Conservation (phyloP, 116 monocot species). For the Phalaenopsis hybrid region DNA sequence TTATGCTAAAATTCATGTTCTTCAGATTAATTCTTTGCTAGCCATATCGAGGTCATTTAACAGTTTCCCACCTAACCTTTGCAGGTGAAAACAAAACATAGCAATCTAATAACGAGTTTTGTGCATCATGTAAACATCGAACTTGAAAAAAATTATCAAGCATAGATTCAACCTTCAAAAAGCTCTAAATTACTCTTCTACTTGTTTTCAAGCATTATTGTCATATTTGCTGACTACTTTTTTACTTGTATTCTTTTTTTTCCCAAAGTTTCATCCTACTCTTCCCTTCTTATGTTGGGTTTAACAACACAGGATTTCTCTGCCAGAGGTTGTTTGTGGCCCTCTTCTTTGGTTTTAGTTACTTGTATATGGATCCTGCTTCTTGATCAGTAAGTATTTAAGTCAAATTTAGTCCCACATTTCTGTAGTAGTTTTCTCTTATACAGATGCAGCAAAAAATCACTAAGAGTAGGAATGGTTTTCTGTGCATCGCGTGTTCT, state of each 20-base stretch:
- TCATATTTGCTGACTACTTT: neutral
- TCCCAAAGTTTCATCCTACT: neutral
- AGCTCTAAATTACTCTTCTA: neutral
- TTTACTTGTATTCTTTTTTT: neutral
- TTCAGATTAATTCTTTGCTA: too few species aligned
- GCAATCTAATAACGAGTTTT: too few species aligned
- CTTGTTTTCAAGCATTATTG: neutral
- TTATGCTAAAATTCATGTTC: too few species aligned
- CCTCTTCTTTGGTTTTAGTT: neutral
- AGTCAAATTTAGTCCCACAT: neutral
- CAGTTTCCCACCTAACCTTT: too few species aligned
- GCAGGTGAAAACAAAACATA: too few species aligned
- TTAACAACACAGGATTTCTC: constrained; percentile 4
- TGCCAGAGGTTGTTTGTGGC: neutral
- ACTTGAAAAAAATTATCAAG: too few species aligned
- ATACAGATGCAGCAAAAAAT: neutral
- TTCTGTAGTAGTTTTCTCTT: neutral
- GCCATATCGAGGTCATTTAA: too few species aligned
- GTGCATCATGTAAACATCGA: too few species aligned
- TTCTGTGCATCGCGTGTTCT: neutral
- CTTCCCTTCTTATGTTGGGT: neutral
- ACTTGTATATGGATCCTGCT: constrained; percentile 5
- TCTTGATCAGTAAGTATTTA: neutral
- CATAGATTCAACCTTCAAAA: too few species aligned
- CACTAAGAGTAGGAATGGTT: neutral